These are phyloP conservation scores for Apiotrichum domesticum DNA, from an alignment of 1,284 basidiomycete species.

Conservation along the genomic window DNA sequence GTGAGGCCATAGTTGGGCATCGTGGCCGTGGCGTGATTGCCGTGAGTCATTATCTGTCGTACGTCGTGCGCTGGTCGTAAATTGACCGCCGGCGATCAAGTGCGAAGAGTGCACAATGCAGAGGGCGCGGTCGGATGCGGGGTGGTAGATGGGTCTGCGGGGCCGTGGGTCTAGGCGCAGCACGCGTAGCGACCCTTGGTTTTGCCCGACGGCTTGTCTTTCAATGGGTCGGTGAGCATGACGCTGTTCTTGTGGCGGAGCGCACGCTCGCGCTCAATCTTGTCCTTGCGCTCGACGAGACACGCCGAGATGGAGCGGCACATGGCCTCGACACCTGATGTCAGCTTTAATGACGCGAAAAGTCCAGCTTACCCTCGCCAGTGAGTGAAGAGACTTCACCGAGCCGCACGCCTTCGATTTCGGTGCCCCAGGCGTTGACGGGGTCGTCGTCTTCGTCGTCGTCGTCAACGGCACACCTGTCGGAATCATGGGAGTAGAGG, in stretches of 20 bases:
- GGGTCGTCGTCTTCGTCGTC: constrained; percentile 14
- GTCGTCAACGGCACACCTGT: not conserved
- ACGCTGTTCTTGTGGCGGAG: constrained; percentile 39
- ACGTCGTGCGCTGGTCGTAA: too few relatives aligned
- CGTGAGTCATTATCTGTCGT: too few relatives aligned
- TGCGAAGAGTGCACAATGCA: not conserved
- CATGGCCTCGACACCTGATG: constrained; percentile 40
- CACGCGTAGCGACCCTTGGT: constrained; percentile 13
- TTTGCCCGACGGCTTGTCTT: constrained; percentile 10
- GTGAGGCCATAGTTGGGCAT: too few relatives aligned
- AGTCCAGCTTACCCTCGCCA: constrained; percentile 34
- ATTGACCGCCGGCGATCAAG: too few relatives aligned
- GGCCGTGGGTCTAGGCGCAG: constrained; percentile 8
- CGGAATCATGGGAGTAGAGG: constrained; percentile 16
- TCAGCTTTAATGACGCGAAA: not conserved
- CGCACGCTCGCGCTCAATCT: constrained; percentile 40
- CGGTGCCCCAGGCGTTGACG: constrained; percentile 31
- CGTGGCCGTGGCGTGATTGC: too few relatives aligned
- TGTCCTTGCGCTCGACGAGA: constrained; percentile 41
- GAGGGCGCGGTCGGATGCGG: not conserved
- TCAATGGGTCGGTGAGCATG: constrained; percentile 35
- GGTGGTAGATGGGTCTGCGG: not conserved
- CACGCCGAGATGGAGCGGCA: constrained; percentile 39
- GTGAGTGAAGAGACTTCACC: constrained; percentile 42
- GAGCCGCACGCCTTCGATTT: constrained; percentile 37